phyloP scores from a whole-genome alignment of 352 stramenopile species.

The Bremia lactucae region DNA sequence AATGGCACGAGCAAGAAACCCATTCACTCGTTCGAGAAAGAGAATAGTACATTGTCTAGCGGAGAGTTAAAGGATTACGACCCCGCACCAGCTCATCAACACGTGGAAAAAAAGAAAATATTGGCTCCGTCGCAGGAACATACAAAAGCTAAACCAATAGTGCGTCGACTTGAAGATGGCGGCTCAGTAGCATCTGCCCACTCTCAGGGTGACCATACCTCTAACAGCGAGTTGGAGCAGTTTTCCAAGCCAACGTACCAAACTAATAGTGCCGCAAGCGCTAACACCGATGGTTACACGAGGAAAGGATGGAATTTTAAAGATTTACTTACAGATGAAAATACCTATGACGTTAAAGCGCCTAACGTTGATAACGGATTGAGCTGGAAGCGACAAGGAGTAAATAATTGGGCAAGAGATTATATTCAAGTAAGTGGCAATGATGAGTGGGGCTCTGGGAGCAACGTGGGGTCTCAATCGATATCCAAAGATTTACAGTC shows the following conservation, averaged over 20 bases:
- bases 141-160: not conserved
- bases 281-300: conserved; percentile 9
- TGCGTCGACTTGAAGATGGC: conserved; percentile 6
- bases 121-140: conserved; percentile 2
- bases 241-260: conserved; percentile 4
- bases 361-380: no score
- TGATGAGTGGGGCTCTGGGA: not conserved
- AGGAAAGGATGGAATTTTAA: conserved; percentile 25
- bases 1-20: not conserved
- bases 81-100: not conserved
- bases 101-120: conserved; percentile 5
- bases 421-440: no score
- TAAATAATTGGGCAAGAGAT: no score
- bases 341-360: conserved; percentile 5
- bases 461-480: no score
- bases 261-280: conserved; percentile 18
- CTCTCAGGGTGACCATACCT: no score
- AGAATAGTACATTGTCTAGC: conserved; percentile 3
- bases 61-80: conserved; percentile 1
- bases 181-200: no score
- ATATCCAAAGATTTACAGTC: no score
- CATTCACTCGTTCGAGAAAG: conserved; percentile 7
- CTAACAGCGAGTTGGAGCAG: no score
- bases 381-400: conserved; percentile 3
- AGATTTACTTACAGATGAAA: conserved; percentile 14